phyloP scores from a whole-genome alignment of 2,329 filamentous ascomycete genomes.

The Penicillium crustosum region DNA sequence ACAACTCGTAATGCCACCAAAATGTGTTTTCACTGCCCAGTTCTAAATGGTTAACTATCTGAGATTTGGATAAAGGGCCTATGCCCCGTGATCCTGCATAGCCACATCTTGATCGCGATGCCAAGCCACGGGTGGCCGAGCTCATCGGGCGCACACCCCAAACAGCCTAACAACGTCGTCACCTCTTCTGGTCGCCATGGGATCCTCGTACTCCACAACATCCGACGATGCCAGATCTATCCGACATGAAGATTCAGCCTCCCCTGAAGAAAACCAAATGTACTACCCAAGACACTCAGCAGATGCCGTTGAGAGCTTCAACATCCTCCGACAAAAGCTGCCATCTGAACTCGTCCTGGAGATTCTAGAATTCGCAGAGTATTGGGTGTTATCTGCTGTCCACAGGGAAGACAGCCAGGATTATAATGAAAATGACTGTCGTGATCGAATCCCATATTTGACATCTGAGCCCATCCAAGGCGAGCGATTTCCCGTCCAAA shows the following conservation, averaged over 20 bases:
- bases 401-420: neutral
- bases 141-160: neutral
- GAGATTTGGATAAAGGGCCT: too few relatives aligned
- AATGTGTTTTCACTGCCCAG: neutral
- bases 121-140: neutral
- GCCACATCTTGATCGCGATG: neutral
- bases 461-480: slow-evolving; percentile 8
- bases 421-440: neutral
- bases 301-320: slow-evolving; percentile 2
- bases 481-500: slow-evolving; percentile 3
- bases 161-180: neutral
- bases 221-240: neutral
- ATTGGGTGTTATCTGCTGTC: slow-evolving; percentile 6
- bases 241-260: neutral
- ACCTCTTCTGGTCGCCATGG: neutral
- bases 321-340: slow-evolving; percentile 7
- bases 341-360: slow-evolving; percentile 10
- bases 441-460: slow-evolving; percentile 8
- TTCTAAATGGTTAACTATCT: neutral
- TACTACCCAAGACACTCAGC: slow-evolving; percentile 8
- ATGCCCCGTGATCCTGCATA: neutral
- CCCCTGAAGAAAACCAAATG: neutral
- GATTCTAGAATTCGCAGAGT: slow-evolving; percentile 8
- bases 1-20: neutral
- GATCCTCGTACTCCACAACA: neutral